Evolutionary conservation across 2,329 filamentous ascomycete genomes (phyloP).

Genomic region (Pyrenochaeta sp.): DNA sequence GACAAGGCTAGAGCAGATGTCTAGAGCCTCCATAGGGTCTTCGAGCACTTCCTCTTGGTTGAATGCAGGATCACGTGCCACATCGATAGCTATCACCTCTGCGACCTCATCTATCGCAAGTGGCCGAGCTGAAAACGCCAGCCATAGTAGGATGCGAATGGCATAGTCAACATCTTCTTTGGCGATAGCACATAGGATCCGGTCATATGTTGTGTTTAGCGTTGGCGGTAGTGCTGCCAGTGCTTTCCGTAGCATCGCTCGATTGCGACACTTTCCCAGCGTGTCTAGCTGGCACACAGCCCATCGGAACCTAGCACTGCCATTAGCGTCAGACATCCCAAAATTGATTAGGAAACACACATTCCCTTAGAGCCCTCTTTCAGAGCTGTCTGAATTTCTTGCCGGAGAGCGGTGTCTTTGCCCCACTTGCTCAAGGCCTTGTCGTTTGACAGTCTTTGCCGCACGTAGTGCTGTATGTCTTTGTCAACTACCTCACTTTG

Average conservation of each 20-base stretch:
- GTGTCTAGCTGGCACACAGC: conserved; percentile 33
- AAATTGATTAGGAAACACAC: conserved; percentile 14
- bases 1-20: conserved; percentile 44
- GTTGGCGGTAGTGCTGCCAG: conserved; percentile 30
- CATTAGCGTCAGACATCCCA: conserved; percentile 8
- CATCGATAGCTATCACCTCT: conserved; percentile 36
- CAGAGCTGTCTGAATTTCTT: conserved; percentile 42
- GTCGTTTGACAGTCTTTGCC: conserved; percentile 44
- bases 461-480: conserved; percentile 39
- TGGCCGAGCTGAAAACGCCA: conserved; percentile 30
- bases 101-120: conserved; percentile 31
- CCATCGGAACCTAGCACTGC: conserved; percentile 34
- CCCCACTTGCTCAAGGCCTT: conserved; percentile 32
- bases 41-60: conserved; percentile 43
- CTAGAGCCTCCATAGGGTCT: conserved; percentile 40
- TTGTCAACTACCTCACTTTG: conserved; percentile 33
- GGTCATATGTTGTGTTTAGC: conserved; percentile 37
- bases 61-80: conserved; percentile 33
- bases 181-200: conserved; percentile 30
- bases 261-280: conserved; percentile 27
- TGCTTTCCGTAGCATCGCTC: conserved; percentile 19
- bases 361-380: conserved; percentile 33
- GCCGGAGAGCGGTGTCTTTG: conserved; percentile 27
- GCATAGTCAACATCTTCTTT: conserved; percentile 24
- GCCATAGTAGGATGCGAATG: conserved; percentile 32